Evolutionary conservation across 148 eudicot genomes (phyloP), one percentile per base, ranked within the genome.

Genomic region (Rhododendron ovatum): DNA sequence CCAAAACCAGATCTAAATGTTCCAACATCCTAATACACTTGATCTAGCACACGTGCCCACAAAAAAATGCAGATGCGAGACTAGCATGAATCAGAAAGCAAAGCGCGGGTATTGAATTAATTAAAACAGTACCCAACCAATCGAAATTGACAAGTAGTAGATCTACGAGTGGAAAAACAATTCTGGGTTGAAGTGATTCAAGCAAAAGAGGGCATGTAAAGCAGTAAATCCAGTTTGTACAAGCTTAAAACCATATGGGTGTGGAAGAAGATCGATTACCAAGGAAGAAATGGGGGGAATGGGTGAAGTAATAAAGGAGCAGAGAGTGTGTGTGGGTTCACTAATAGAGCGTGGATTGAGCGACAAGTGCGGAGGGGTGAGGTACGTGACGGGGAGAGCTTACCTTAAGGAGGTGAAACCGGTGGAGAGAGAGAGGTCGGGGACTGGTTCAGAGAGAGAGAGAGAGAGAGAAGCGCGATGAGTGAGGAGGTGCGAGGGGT

Each of bases 391-490:
- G 22, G 84, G 59, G 41, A 45, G 83, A 74, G 83, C 78, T 48
- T 14, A 83, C 88, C 88, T 77, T 30, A 2, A 48, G 83, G 88
- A 84, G 88, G 78, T 79, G 8, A 59, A 84, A 79, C 50, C 59
- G 77, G 63, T 24, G 9, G 78, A 30, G 76, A 17, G 76, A 71
- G 5, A 48, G 41, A 26, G 41, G 39, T 4, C 2, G 51, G 67
- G 24, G 76, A 55, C 39, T 67, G 47, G 82, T 75, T 78, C 84
- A 82, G 22, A 26, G 81, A 57, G 51, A 37, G 71, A 77, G 73
- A 74, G 83, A 78, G 77, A 78, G 59, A 13, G 69, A 35, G 28
- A 37, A 71, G 67, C 86, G 51, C 86, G 61, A 78, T 13, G 41
- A 37, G 57, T 2, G 11, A 24, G 24, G 65, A 1, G 3, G 80